Percentiles rank a stretch among this genome's conserved stretches.
Evolutionary conservation across 371 early-diverging fungal genomes (phyloP).

Genomic region (Fennellomyces sp.): DNA sequence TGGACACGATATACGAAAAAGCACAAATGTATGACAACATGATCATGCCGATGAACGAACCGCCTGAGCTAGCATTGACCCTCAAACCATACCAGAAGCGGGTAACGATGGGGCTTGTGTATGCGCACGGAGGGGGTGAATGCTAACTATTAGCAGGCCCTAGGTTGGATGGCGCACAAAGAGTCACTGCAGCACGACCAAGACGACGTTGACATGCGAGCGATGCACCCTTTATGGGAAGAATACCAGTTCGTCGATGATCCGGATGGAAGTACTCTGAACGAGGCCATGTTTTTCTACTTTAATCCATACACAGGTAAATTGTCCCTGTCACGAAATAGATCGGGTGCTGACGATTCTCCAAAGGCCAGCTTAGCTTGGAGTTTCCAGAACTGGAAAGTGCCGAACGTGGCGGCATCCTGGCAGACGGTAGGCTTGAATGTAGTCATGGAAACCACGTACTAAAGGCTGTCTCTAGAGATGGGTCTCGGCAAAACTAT

Average conservation of each 20-base stretch:
- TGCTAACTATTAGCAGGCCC: constrained; percentile 26
- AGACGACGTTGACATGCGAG: constrained; percentile 34
- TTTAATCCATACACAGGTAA: constrained; percentile 66
- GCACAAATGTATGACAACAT: constrained; percentile 59
- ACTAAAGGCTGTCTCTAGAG: constrained; percentile 36
- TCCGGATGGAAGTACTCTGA: constrained; percentile 8
- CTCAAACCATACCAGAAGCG: constrained; percentile 70
- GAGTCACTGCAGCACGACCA: constrained; percentile 35
- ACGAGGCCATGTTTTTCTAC: constrained; percentile 42
- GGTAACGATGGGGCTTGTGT: constrained; percentile 16
- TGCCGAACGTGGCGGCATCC: constrained; percentile 68
- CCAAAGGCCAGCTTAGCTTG: constrained; percentile 52
- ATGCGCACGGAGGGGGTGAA: background rate
- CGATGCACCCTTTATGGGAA: constrained; percentile 71
- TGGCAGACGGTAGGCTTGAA: constrained; percentile 63
- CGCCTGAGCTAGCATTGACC: constrained; percentile 47
- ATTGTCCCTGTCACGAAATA: background rate
- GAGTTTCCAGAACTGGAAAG: constrained; percentile 55
- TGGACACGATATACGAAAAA: constrained; percentile 66
- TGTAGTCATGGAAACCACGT: background rate
- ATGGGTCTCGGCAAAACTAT: constrained; percentile 94
- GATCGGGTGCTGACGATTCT: background rate
- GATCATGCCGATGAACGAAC: constrained; percentile 53
- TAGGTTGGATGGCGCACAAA: constrained; percentile 68
- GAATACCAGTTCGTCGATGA: constrained; percentile 53